Evolutionary conservation across 306 rosid genomes (phyloP), one percentile per base, ranked within the genome.

Genomic region (Malus asiatica): DNA sequence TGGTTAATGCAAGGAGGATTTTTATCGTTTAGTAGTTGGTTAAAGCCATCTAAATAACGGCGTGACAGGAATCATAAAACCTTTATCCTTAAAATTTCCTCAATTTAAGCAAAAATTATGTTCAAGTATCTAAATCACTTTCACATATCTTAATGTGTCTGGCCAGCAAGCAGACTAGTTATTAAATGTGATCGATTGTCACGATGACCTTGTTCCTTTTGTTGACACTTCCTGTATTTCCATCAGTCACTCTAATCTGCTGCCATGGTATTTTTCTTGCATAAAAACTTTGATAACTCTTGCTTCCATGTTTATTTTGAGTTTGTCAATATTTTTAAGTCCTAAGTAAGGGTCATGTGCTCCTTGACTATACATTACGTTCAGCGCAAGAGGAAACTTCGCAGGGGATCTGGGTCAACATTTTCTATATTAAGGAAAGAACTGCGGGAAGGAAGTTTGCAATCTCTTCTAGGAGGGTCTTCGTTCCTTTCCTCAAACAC

Each of bases 391-490:
- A 90, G 97, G 87, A 95, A 88, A 83, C 69, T 77, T 16, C 90
- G 88, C 71, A 90, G 78, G 83, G 86, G 94, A 70, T 79, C 96
- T 20, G 70, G 76, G 83, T 86, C 90, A 29, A 80, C 98, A 74
- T 88, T 85, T 70, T 84, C 97, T 18, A 59, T 84, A 46, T 78
- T 95, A 81, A 95, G 87, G 88, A 90, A 74, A 84, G 98, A 95
- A 84, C 83, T 90, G 29, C 84, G 89, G 78, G 98, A 95, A 75
- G 97, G 97, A 77, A 88, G 78, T 74, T 75, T 88, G 75, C 96
- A 86, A 77, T 79, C 97, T 70, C 96, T 92, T 79, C 85, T 92
- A 25, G 93, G 93, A 66, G 96, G 96, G 75, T 90, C 98, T 71
- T 87, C 88, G 15, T 82, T 67, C 78, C 19, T 86, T 63, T 74